These are phyloP conservation scores for Plasmodium fragile DNA, from an alignment of 169 alveolate species.

Conservation along the genomic window DNA sequence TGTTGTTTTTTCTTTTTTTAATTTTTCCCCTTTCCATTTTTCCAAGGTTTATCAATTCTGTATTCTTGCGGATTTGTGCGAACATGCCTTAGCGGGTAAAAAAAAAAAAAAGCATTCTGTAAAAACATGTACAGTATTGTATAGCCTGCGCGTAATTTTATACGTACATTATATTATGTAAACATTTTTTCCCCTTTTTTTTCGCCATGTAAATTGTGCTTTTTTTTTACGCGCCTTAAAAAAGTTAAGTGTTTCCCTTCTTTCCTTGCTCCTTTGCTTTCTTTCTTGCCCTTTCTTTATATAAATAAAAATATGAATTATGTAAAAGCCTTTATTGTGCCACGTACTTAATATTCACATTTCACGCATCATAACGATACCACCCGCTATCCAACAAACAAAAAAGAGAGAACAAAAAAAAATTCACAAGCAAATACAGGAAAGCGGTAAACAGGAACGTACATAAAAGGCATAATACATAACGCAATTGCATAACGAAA, in stretches of 20 bases:
- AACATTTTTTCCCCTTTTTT: neutral
- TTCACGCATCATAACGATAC: neutral
- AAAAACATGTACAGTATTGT: conserved; percentile 1
- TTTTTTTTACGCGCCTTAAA: neutral
- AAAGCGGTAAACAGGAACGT: neutral
- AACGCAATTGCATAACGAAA: neutral
- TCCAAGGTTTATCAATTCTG: neutral
- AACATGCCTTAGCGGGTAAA: neutral
- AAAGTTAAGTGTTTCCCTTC: neutral
- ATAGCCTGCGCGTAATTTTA: neutral
- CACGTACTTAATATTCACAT: neutral
- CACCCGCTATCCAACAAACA: neutral
- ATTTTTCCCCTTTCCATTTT: neutral
- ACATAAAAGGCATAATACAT: neutral
- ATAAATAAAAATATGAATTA: conserved; percentile 6
- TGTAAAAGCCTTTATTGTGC: neutral
- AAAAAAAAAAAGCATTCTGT: neutral
- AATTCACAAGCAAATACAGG: neutral
- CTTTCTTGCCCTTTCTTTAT: neutral
- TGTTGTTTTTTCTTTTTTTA: neutral
- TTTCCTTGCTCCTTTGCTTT: neutral
- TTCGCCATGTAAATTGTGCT: neutral
- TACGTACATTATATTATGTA: neutral
- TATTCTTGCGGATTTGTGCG: neutral
- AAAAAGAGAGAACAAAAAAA: conserved; percentile 1